A percentile compares a stretch with the other conserved stretches of the same genome.
These are phyloP conservation scores for Termitomyces sp. DNA, from an alignment of 1,284 basidiomycete genomes.

Conservation along the genomic window DNA sequence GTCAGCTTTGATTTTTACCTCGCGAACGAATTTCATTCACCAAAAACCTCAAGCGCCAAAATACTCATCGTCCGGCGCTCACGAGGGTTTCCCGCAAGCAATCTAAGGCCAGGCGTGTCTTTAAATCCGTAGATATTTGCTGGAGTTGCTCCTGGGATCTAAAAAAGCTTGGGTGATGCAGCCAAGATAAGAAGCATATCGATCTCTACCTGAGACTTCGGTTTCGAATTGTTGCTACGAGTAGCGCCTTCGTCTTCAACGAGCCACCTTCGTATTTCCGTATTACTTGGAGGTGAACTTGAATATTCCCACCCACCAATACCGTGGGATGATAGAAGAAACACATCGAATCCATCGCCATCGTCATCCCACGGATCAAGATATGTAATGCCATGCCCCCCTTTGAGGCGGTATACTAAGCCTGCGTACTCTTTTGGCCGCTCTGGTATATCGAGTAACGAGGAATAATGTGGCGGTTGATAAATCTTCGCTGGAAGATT, in stretches of 20 bases:
- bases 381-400: constrained; percentile 44
- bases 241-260: constrained; percentile 17
- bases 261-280: constrained; percentile 51
- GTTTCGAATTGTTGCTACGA: constrained; percentile 20
- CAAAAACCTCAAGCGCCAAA: constrained; percentile 81
- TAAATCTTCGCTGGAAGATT: constrained; percentile 66
- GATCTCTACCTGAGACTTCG: constrained; percentile 48
- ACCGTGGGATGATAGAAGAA: constrained; percentile 18
- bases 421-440: constrained; percentile 78
- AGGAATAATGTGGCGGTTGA: constrained; percentile 75
- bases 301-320: constrained; percentile 79
- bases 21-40: constrained; percentile 34
- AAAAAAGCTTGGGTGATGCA: background rate
- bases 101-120: constrained; percentile 38
- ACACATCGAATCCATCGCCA: constrained; percentile 9
- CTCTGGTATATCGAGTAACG: constrained; percentile 65
- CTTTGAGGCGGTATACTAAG: constrained; percentile 65
- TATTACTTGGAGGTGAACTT: constrained; percentile 53
- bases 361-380: constrained; percentile 49
- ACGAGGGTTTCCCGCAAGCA: constrained; percentile 37
- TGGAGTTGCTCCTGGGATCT: constrained; percentile 82
- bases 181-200: background rate
- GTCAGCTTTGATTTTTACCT: constrained; percentile 1
- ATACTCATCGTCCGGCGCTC: constrained; percentile 78
- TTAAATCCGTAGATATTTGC: constrained; percentile 65